phyloP scores from a whole-genome alignment of 2,329 filamentous ascomycete species.

The Ophiostoma novo-ulmi region DNA sequence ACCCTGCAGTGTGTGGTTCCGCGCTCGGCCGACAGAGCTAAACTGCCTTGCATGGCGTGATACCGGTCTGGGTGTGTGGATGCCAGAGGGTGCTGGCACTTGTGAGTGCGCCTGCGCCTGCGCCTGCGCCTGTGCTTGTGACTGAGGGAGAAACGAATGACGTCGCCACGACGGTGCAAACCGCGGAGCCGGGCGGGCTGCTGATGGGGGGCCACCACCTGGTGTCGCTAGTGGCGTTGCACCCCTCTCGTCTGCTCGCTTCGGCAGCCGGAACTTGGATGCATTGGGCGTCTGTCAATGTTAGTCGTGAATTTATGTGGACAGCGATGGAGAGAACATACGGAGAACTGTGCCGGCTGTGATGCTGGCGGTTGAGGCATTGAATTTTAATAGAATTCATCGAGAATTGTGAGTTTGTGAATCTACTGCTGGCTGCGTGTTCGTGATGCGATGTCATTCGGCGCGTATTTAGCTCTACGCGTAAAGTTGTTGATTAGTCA shows the following conservation, averaged over 20 bases:
- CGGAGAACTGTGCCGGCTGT: conserved; percentile 17
- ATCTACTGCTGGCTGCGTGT: background rate
- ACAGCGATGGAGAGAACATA: background rate
- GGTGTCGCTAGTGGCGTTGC: no score
- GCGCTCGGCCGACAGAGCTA: background rate
- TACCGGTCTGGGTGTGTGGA: background rate
- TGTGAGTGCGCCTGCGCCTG: background rate
- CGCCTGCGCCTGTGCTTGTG: background rate
- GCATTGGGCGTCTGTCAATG: conserved; percentile 12
- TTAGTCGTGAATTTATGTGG: no score
- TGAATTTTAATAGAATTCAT: background rate
- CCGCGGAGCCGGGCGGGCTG: conserved; percentile 22
- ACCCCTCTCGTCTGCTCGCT: background rate
- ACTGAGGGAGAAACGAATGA: background rate
- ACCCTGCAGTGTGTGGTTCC: background rate
- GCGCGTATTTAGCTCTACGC: background rate
- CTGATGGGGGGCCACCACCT: background rate
- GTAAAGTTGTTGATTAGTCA: conserved; percentile 4
- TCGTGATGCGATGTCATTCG: background rate
- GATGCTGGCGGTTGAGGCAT: conserved; percentile 13
- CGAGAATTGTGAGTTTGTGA: background rate
- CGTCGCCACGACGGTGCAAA: conserved; percentile 21
- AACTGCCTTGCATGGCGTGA: conserved; percentile 10
- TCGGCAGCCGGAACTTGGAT: conserved; percentile 5
- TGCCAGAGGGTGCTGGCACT: background rate